Evolutionary conservation across 495 filamentous ascomycete species (phyloP), one percentile per base, ranked within the genome.

Genomic region (Penicillium antarcticum): DNA sequence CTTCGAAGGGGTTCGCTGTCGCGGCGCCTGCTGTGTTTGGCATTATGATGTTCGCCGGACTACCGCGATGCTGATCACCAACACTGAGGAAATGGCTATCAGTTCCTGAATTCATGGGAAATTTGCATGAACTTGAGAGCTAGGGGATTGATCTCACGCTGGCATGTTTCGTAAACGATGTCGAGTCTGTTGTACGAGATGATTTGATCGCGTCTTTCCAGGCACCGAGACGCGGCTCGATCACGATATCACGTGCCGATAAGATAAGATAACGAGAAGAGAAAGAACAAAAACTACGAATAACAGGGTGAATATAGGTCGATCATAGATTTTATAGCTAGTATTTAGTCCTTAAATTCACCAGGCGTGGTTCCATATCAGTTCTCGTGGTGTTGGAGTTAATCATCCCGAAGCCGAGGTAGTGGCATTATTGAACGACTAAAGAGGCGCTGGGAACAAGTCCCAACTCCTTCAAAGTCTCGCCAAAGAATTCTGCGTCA

Each of bases 391-490:
- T 29, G 38, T 11, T 19, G 17, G 53, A 53, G 50, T 45, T 42
- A 58, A 42, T 17, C 35, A 26, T 42, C 31, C 39, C 39, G 23
- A 16, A 38, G 6, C 1, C 19, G 16, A 29, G 31, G 9, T 29
- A 23, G 34, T 40, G 36, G 12, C 6, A 24, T 23, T 47, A 78
- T 59, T 85, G 80, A 34, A 94, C 81, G 54, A 96, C 82, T 49
- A 99, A 74, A 48, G 86, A 91, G 46, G 91, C 92, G 56, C 89
- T 95, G 9, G 94, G 94, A 11, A 89, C 85, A 52, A 97, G 71
- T 11, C 90, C 91, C 19, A 95, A 87, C 66, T 99, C 95, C 71
- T 94, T 94, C 52, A 99, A 67, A 13, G 91, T 91, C 76, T 90
- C 85, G 8, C 88, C 87, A 63, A 96, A 96, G 66, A 94, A 95